These are phyloP conservation scores for Ophiostoma quercus DNA, from an alignment of 2,329 filamentous ascomycete genomes.

Conservation along the genomic window DNA sequence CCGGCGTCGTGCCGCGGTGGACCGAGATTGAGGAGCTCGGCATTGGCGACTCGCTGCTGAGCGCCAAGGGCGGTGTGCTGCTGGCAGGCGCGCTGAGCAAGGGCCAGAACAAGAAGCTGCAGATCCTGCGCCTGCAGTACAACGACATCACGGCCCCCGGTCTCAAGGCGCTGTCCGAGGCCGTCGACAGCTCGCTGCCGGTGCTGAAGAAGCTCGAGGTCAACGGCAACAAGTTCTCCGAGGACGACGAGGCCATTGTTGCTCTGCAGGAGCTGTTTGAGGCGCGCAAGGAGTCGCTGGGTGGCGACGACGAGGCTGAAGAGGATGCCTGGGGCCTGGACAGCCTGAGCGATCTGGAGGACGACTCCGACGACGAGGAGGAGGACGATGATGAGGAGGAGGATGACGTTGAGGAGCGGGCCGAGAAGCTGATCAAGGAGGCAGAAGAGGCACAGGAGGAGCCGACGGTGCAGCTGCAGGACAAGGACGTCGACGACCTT, in stretches of 20 bases:
- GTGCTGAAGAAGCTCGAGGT: conserved; percentile 80
- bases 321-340: conserved; percentile 84
- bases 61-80: conserved; percentile 67
- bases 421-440: conserved; percentile 64
- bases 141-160: conserved; percentile 84
- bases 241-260: conserved; percentile 71
- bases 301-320: conserved; percentile 58
- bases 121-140: conserved; percentile 80
- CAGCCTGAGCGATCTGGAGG: conserved; percentile 78
- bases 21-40: conserved; percentile 72
- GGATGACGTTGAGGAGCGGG: conserved; percentile 60
- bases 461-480: conserved; percentile 63
- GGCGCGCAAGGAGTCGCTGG: conserved; percentile 68
- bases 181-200: conserved; percentile 64
- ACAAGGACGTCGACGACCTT: conserved; percentile 75
- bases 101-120: conserved; percentile 72
- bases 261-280: conserved; percentile 67
- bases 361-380: conserved; percentile 64
- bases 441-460: conserved; percentile 68
- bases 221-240: conserved; percentile 91
- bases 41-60: conserved; percentile 80
- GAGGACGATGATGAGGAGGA: conserved; percentile 64
- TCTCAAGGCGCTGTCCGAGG: conserved; percentile 64
- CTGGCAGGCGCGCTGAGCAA: conserved; percentile 67
- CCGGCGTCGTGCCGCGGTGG: conserved; percentile 71